Evolutionary conservation across 306 rosid genomes (phyloP), one percentile per base, ranked within the genome.

Genomic region (Quercus bicolor): DNA sequence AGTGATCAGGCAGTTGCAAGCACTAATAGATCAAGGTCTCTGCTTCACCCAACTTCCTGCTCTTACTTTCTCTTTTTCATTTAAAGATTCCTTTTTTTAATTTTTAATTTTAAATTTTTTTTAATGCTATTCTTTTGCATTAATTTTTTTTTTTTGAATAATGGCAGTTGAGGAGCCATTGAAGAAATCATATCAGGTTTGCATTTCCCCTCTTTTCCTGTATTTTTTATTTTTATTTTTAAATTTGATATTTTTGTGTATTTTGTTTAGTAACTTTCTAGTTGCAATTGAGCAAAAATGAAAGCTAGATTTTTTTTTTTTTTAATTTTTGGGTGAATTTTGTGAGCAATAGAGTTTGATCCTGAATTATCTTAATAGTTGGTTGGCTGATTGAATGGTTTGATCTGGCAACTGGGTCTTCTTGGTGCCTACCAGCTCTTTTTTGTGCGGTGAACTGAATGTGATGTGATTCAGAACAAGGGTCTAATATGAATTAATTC

Each of bases 21-120:
- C 88, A 83, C 84, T 90, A 73, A 87, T 94, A 87, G 93, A 91
- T 87, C 92, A 84, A 84, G 97, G 98, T 94, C 78, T 68, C 78
- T 83, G 75, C 56, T 85, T 21, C 40, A 20, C 31, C 59, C 74
- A 77, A 64, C 21, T 26, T 57, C 61, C 70, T 6, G 57, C 12
- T 20, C 34, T 45, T 37, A 14, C 61, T 53, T 48, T 37, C 21
- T 43, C 3, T 70, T 24, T 45, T 75, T 76, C 12, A 7, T 60
- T 65, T 52, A 43, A 37, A 40, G 65, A 1, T 56, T 28, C 10
- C 28, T 9, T 73, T 33, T 20, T 23, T 77, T 26, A 26, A 1
- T 26, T 26, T 26, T 26, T 26, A 26, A 1, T 26, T 26, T 26
- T 26, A 26, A 26, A 26, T 1, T 26, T 2, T 72, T 0, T 54